Percentiles rank a stretch among this genome's conserved stretches.
These are phyloP conservation scores for Dianthus caryophyllus DNA, from an alignment of 148 eudicot species.

Conservation along the genomic window DNA sequence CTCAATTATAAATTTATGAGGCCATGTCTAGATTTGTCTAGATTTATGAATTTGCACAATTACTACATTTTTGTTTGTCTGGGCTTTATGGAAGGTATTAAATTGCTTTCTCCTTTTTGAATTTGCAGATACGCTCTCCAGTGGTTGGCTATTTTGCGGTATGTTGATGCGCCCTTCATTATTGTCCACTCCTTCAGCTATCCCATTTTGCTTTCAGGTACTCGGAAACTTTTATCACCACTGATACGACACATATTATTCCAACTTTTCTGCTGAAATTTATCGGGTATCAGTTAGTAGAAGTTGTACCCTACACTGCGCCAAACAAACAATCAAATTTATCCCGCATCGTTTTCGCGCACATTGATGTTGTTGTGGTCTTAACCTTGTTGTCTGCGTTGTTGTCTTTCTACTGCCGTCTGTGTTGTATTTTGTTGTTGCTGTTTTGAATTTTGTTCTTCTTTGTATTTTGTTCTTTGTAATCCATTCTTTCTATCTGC, in stretches of 20 bases:
- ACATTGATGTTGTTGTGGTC: no score
- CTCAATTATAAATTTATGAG: background rate
- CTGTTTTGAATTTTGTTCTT: no score
- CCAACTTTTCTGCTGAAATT: constrained; percentile 1
- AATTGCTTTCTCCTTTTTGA: constrained; percentile 11
- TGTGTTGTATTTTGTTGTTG: no score
- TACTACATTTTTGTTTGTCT: background rate
- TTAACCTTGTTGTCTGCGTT: no score
- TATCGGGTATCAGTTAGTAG: background rate
- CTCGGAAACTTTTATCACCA: constrained; percentile 17
- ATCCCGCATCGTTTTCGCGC: no score
- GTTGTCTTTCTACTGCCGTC: no score
- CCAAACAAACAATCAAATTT: constrained; percentile 1
- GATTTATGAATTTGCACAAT: background rate
- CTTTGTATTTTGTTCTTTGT: no score
- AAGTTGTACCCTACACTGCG: no score
- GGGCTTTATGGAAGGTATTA: background rate
- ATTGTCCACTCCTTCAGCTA: constrained; percentile 2
- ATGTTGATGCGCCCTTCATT: constrained; percentile 9
- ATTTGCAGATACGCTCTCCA: constrained; percentile 7
- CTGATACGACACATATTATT: background rate
- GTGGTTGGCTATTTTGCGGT: background rate
- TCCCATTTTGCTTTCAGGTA: constrained; percentile 15
- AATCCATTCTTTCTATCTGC: no score
- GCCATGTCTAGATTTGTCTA: background rate